Evolutionary conservation across 768 basidiomycete genomes (phyloP).

Genomic region (Tricholoma matsutake): DNA sequence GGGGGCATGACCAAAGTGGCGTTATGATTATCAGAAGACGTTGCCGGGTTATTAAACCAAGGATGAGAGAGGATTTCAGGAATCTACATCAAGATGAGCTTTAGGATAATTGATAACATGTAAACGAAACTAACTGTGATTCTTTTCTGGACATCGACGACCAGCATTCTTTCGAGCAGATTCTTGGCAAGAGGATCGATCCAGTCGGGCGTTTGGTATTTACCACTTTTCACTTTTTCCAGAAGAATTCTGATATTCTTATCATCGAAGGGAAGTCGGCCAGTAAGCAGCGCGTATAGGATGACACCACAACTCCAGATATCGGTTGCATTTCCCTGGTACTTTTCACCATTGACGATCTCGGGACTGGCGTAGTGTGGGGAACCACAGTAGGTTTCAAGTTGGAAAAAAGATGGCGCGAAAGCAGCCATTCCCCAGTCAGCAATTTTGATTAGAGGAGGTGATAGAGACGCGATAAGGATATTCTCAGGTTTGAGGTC

Average conservation of each 20-base stretch:
- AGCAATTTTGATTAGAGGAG: constrained; percentile 89
- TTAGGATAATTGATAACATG: constrained; percentile 2
- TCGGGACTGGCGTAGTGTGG: constrained; percentile 98
- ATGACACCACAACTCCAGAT: constrained; percentile 98
- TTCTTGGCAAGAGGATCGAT: constrained; percentile 85
- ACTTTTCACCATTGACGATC: constrained; percentile 88
- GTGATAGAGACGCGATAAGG: constrained; percentile 77
- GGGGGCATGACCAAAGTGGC: constrained; percentile 19
- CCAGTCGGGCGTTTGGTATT: constrained; percentile 78
- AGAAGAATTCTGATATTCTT: constrained; percentile 76
- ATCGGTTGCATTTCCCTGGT: constrained; percentile 87
- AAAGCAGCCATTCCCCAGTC: constrained; percentile 99
- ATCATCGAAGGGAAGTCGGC: constrained; percentile 92
- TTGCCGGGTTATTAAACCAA: constrained; percentile 52
- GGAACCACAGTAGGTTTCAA: constrained; percentile 94
- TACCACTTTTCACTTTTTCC: constrained; percentile 82
- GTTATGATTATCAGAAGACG: constrained; percentile 19
- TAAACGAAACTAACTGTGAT: constrained; percentile 62
- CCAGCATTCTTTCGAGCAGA: constrained; percentile 82
- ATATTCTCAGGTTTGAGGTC: constrained; percentile 99
- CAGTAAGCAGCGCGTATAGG: constrained; percentile 85
- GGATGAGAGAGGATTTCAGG: constrained; percentile 83
- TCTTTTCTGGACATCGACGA: constrained; percentile 75
- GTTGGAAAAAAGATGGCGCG: constrained; percentile 76
- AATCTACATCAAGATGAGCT: constrained; percentile 50